Conservation (phyloP, 495 filamentous ascomycete species). For the Penicillium crystallinum region DNA sequence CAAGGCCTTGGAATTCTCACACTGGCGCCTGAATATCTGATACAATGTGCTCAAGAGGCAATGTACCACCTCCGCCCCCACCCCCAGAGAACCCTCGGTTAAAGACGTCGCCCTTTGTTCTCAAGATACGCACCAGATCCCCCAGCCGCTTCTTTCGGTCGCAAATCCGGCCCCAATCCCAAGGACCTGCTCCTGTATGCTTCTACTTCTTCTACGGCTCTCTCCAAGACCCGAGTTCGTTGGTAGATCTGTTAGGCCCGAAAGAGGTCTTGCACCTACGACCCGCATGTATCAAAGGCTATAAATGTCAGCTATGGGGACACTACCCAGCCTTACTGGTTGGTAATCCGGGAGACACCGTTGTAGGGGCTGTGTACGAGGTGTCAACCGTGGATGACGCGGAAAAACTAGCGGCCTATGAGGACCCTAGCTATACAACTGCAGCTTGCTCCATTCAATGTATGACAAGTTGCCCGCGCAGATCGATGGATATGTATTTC, state of each 20-base stretch:
- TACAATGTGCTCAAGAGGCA: neutral
- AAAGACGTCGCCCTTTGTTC: neutral
- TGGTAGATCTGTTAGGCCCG: slow-evolving; percentile 15
- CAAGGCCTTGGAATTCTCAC: neutral
- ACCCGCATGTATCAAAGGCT: slow-evolving; percentile 13
- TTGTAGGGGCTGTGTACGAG: slow-evolving; percentile 24
- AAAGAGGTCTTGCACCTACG: slow-evolving; percentile 4
- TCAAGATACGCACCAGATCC: slow-evolving; percentile 1
- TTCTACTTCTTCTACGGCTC: slow-evolving; percentile 30
- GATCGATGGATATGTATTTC: slow-evolving; percentile 20
- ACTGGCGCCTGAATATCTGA: neutral
- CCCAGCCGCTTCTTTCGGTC: neutral
- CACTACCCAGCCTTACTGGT: slow-evolving; percentile 26
- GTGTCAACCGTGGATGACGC: slow-evolving; percentile 17
- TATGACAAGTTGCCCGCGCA: slow-evolving; percentile 6
- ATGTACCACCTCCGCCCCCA: slow-evolving; percentile 7
- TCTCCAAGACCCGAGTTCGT: slow-evolving; percentile 13
- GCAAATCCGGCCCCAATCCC: neutral
- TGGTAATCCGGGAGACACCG: slow-evolving; percentile 1
- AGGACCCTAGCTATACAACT: slow-evolving; percentile 21
- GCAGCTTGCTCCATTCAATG: slow-evolving; percentile 18
- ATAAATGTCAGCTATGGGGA: slow-evolving; percentile 19
- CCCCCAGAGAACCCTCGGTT: slow-evolving; percentile 1
- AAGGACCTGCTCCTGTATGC: neutral
- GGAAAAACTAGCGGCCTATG: slow-evolving; percentile 24